Percentiles rank a stretch among this genome's conserved stretches.
Evolutionary conservation across 2,329 filamentous ascomycete species (phyloP).

Genomic region (Oidium heveae): DNA sequence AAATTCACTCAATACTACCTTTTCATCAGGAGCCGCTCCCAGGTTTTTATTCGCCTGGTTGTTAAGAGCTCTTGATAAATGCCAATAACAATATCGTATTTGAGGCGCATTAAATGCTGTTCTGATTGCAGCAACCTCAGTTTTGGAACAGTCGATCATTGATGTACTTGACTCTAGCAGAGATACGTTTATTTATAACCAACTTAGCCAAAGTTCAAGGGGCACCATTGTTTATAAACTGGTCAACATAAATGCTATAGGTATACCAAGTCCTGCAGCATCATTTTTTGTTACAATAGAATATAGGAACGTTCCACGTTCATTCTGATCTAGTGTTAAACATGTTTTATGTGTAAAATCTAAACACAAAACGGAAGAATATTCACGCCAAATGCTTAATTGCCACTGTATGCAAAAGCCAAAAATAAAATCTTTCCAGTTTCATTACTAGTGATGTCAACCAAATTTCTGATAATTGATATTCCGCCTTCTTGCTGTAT

Average conservation of each 20-base stretch:
- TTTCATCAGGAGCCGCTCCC: no score
- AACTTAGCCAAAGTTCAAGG: neutral
- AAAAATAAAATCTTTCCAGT: neutral
- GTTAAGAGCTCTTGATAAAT: neutral
- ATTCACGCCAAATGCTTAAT: neutral
- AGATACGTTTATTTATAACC: neutral
- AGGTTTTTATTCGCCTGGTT: neutral
- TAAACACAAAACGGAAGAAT: neutral
- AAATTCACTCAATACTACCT: neutral
- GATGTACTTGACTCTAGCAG: neutral
- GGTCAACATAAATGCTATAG: neutral
- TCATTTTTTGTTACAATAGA: neutral
- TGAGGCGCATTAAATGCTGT: neutral
- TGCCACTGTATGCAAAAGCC: neutral
- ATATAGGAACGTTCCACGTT: neutral
- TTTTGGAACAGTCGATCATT: neutral
- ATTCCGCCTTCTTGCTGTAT: neutral
- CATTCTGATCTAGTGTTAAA: neutral
- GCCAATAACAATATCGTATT: neutral
- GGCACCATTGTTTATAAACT: neutral
- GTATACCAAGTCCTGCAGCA: neutral
- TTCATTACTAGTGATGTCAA: neutral
- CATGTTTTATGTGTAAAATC: neutral
- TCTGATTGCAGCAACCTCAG: neutral
- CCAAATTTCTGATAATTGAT: neutral